Percentiles rank a stretch among this genome's conserved stretches.
Conservation (phyloP, 805 yeast genomes). For the Lachancea waltii region DNA sequence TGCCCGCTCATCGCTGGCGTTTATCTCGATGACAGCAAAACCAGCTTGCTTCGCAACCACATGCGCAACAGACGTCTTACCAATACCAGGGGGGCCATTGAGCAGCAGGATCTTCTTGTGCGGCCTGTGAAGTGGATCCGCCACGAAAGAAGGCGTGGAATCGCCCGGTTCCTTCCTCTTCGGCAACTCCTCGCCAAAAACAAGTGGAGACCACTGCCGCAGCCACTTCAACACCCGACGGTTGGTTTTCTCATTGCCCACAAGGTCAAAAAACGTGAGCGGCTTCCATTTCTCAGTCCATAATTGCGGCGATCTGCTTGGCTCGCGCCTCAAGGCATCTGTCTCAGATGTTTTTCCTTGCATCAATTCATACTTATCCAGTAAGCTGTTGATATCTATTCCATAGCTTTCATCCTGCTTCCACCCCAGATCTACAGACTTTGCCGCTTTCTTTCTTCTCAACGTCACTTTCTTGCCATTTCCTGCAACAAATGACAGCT, state of each 20-base stretch:
- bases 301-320: slow-evolving; percentile 12
- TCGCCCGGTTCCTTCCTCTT: slow-evolving; percentile 11
- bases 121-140: slow-evolving; percentile 55
- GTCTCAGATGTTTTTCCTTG: not conserved
- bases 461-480: slow-evolving; percentile 13
- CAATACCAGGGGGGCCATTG: slow-evolving; percentile 91
- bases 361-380: slow-evolving; percentile 29
- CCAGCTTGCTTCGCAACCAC: slow-evolving; percentile 77
- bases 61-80: slow-evolving; percentile 86
- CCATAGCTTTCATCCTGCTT: slow-evolving; percentile 34
- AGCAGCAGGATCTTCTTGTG: slow-evolving; percentile 58
- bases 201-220: slow-evolving; percentile 57
- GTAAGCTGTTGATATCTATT: slow-evolving; percentile 33
- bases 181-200: slow-evolving; percentile 41
- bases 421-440: slow-evolving; percentile 14
- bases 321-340: not conserved
- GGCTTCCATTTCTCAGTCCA: slow-evolving; percentile 72
- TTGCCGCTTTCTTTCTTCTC: slow-evolving; percentile 7
- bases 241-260: slow-evolving; percentile 63
- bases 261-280: slow-evolving; percentile 50
- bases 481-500: slow-evolving; percentile 11
- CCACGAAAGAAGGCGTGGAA: too few species aligned
- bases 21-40: slow-evolving; percentile 72
- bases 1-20: slow-evolving; percentile 76
- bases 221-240: slow-evolving; percentile 57